Percentiles rank a stretch among this genome's conserved stretches.
phyloP scores from a whole-genome alignment of 106 monocot genomes.

The Agapanthus africanus region DNA sequence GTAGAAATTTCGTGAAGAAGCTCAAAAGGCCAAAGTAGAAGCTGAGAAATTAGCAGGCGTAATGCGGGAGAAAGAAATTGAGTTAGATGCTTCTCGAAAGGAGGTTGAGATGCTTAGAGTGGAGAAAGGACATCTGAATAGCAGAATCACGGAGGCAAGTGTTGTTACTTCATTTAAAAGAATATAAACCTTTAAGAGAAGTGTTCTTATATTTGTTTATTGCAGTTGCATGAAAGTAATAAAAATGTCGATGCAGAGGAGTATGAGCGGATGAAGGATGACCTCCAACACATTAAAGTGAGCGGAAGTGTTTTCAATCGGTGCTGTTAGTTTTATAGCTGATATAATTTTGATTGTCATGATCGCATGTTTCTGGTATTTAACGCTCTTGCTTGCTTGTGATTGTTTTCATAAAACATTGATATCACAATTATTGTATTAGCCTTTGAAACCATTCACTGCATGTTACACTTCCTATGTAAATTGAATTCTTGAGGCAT shows the following conservation, averaged over 20 bases:
- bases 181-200: background rate
- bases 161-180: background rate
- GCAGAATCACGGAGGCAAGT: constrained; percentile 60
- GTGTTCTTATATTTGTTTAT: constrained; percentile 2
- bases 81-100: constrained; percentile 38
- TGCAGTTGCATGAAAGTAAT: constrained; percentile 66
- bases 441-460: no score
- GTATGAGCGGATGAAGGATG: constrained; percentile 59
- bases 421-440: no score
- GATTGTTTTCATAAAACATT: background rate
- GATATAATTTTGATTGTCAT: background rate
- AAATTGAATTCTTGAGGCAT: no score
- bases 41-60: constrained; percentile 35
- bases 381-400: background rate
- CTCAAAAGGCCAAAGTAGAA: constrained; percentile 63
- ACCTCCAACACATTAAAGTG: constrained; percentile 60
- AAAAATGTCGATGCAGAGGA: constrained; percentile 43
- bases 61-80: constrained; percentile 46
- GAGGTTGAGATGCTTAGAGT: constrained; percentile 38
- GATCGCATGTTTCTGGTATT: background rate
- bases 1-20: constrained; percentile 71
- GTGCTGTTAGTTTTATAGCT: no score
- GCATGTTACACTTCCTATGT: no score
- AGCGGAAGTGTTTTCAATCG: background rate
- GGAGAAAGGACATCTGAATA: constrained; percentile 50